These are phyloP conservation scores for Selaginella tamariscina DNA, from an alignment of 75 land plant genomes.

Conservation along the genomic window DNA sequence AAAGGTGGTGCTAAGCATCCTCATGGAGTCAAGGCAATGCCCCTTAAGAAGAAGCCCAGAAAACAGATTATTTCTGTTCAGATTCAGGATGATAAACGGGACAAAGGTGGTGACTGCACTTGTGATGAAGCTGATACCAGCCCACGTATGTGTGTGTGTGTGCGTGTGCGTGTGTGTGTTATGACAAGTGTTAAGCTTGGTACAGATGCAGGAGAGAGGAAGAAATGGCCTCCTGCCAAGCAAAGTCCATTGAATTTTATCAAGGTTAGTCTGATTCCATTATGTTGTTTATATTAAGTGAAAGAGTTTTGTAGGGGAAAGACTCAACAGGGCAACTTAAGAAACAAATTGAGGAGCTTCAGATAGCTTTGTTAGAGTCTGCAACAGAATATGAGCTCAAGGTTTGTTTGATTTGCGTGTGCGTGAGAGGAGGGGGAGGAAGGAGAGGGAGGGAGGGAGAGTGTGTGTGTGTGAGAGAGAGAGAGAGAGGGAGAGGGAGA, in stretches of 20 bases:
- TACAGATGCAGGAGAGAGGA: too few species aligned
- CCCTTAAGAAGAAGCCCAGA: not conserved
- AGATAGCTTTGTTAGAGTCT: not conserved
- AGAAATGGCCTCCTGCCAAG: not conserved
- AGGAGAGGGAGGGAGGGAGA: conserved; percentile 3
- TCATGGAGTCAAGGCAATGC: not conserved
- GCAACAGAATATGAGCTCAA: conserved; percentile 1
- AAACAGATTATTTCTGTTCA: not conserved
- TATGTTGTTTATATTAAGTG: too few species aligned
- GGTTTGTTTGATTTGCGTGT: not conserved
- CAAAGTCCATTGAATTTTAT: not conserved
- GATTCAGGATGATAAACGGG: not conserved
- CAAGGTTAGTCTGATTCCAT: not conserved
- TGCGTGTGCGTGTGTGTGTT: conserved; percentile 10
- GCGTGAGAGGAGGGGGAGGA: too few species aligned
- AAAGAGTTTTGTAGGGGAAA: too few species aligned
- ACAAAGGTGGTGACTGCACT: not conserved
- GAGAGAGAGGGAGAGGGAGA: conserved; percentile 1
- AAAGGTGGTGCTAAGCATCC: not conserved
- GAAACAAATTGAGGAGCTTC: not conserved
- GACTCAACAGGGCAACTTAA: not conserved
- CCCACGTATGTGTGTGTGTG: not conserved
- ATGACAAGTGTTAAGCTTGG: too few species aligned
- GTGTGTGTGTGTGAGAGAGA: too few species aligned
- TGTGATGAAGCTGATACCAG: not conserved